phyloP scores from a whole-genome alignment of 495 filamentous ascomycete genomes.

The Pseudoneurospora amorphoporcata region DNA sequence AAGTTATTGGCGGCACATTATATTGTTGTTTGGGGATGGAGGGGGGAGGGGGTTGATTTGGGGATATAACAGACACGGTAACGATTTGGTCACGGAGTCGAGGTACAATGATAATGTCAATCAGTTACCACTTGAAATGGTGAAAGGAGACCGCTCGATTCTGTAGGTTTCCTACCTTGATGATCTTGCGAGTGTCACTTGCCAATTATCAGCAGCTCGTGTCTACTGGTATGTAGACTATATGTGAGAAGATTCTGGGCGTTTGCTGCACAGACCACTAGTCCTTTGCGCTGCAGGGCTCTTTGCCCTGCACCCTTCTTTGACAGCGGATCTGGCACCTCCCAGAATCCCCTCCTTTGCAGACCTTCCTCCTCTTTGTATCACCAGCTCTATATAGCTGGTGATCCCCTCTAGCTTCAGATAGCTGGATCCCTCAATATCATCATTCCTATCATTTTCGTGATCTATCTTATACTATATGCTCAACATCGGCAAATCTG shows the following conservation, averaged over 20 bases:
- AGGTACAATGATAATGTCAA: background rate
- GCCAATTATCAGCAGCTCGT: background rate
- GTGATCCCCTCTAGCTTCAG: no score
- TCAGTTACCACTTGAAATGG: background rate
- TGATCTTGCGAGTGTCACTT: background rate
- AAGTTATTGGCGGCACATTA: constrained; percentile 79
- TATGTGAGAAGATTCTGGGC: no score
- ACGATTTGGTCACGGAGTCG: background rate
- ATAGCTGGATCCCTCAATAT: no score
- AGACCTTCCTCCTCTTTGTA: no score
- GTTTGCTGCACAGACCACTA: no score
- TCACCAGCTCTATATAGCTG: no score
- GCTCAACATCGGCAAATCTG: background rate
- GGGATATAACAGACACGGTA: background rate
- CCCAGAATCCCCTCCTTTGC: no score
- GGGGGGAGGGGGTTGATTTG: constrained; percentile 21
- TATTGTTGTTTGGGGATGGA: constrained; percentile 69
- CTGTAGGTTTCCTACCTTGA: background rate
- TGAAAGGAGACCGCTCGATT: background rate
- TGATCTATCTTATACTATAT: no score
- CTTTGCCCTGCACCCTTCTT: no score
- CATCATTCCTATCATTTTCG: no score
- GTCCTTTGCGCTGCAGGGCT: no score
- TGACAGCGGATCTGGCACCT: no score
- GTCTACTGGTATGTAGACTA: background rate